Conservation (phyloP, 2,329 filamentous ascomycete species). For the Fusarium concolor region DNA sequence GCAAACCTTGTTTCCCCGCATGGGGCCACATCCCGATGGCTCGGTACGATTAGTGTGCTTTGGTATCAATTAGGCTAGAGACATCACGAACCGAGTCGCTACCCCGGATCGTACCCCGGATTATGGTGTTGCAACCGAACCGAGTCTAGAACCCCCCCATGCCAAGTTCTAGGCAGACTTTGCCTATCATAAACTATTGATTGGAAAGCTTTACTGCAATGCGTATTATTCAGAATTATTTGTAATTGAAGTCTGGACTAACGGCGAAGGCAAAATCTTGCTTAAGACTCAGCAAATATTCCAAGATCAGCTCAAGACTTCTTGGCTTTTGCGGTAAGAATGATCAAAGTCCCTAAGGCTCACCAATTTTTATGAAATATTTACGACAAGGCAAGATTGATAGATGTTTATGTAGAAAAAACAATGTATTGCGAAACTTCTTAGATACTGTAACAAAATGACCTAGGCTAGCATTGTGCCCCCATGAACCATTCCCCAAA, state of each 20-base stretch:
- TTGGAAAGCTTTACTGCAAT: background rate
- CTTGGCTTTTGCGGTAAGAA: fast-evolving
- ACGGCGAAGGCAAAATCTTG: background rate
- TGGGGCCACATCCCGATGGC: constrained; percentile 35
- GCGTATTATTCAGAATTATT: background rate
- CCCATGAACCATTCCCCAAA: background rate
- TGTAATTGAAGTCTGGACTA: background rate
- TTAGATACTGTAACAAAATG: constrained; percentile 5
- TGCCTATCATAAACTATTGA: constrained; percentile 10
- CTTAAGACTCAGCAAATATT: background rate
- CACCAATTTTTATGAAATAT: background rate
- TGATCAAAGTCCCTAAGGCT: background rate
- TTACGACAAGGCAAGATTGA: fast-evolving
- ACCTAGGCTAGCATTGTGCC: background rate
- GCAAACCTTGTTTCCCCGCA: constrained; percentile 32
- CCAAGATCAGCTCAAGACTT: too few relatives aligned
- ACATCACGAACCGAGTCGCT: constrained; percentile 29
- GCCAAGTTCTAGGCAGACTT: constrained; percentile 4
- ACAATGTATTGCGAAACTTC: background rate
- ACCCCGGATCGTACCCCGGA: constrained; percentile 25
- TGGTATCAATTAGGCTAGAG: constrained; percentile 22
- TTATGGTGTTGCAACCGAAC: constrained; percentile 27
- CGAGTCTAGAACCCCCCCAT: constrained; percentile 23
- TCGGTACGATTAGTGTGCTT: constrained; percentile 8
- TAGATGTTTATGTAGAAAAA: background rate